Evolutionary conservation across 345 rosid species (phyloP).

Genomic region (Clausena lansium): DNA sequence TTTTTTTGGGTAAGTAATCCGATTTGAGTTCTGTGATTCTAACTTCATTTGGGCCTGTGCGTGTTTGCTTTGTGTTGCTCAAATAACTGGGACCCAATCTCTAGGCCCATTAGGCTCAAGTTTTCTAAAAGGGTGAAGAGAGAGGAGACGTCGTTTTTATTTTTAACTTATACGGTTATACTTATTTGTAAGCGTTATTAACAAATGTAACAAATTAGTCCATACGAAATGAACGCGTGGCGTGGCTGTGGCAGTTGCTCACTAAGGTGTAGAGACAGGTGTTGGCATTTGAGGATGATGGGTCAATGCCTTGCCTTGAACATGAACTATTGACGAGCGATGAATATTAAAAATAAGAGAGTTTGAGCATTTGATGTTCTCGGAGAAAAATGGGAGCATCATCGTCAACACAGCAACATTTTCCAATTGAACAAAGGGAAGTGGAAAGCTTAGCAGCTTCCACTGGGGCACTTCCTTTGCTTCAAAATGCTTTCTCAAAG

Average conservation of each 20-base stretch:
- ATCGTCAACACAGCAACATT: slow-evolving; percentile 52
- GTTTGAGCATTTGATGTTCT: background rate
- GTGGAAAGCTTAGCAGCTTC: slow-evolving; percentile 72
- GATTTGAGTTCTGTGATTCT: background rate
- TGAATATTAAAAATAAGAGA: background rate
- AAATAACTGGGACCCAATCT: background rate
- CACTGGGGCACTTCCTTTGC: slow-evolving; percentile 65
- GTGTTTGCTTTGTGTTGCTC: background rate
- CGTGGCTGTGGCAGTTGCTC: no score
- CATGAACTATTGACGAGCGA: background rate
- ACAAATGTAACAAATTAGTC: no score
- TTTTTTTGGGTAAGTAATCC: background rate
- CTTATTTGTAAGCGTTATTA: no score
- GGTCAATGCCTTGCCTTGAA: background rate
- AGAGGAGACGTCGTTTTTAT: no score
- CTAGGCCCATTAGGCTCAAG: background rate
- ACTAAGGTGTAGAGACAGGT: background rate
- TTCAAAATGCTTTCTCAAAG: slow-evolving; percentile 55
- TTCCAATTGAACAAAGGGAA: slow-evolving; percentile 49
- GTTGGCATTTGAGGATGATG: background rate
- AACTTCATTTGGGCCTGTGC: background rate
- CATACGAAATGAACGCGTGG: background rate
- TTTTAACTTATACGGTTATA: no score
- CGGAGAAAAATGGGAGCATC: slow-evolving; percentile 65
- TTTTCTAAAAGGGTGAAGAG: background rate